Evolutionary conservation across 1,284 basidiomycete genomes (phyloP).

Genomic region (Volvariella surrecta): DNA sequence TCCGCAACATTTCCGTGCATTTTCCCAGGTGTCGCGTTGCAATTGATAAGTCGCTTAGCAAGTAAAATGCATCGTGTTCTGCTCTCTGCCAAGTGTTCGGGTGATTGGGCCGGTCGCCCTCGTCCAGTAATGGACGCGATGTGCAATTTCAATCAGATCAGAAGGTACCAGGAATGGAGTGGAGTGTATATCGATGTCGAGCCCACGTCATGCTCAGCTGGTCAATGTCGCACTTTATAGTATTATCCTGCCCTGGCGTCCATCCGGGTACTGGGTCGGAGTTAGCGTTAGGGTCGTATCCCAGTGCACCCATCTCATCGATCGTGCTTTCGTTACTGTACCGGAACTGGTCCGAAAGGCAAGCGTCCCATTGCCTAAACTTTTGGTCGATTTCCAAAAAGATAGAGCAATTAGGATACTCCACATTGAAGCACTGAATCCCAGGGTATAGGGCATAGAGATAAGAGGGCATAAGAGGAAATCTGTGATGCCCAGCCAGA

Average conservation of each 20-base stretch:
- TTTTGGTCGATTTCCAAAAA: conserved; percentile 34
- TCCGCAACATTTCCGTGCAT: neutral
- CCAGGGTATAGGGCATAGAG: conserved; percentile 2
- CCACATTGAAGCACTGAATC: conserved; percentile 30
- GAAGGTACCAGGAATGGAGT: conserved; percentile 31
- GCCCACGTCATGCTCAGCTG: conserved; percentile 20
- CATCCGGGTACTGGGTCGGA: too few species aligned
- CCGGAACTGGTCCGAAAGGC: conserved; percentile 27
- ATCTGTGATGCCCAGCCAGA: neutral
- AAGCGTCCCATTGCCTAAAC: conserved; percentile 32
- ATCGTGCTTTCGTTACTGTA: conserved; percentile 16
- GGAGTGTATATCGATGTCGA: conserved; percentile 27
- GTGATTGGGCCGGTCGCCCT: conserved; percentile 13
- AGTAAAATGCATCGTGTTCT: conserved; percentile 20
- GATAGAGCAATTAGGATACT: conserved; percentile 24
- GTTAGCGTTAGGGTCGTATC: too few species aligned
- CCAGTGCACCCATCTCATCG: conserved; percentile 14
- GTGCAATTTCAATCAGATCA: conserved; percentile 28
- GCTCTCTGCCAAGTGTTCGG: conserved; percentile 15
- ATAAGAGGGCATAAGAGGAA: neutral
- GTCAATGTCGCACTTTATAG: conserved; percentile 3
- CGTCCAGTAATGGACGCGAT: conserved; percentile 25
- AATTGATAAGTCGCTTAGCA: conserved; percentile 26
- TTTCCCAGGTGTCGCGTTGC: conserved; percentile 21
- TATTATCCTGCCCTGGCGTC: neutral